Percentiles rank a stretch among this genome's conserved stretches.
These are phyloP conservation scores for Allodekkera sacchari DNA, from an alignment of 805 yeast genomes.

Conservation along the genomic window DNA sequence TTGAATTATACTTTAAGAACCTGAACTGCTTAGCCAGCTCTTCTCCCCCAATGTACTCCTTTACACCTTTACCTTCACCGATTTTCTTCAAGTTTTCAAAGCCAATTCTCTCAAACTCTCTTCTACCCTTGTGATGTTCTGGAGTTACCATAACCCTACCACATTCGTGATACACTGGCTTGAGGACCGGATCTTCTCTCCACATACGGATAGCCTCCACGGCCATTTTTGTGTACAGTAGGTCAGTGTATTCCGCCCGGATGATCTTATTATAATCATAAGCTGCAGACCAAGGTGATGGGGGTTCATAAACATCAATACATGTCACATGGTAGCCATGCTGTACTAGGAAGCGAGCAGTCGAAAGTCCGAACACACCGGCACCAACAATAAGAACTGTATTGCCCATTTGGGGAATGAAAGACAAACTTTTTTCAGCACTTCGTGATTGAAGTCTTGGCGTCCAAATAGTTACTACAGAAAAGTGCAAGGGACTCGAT, in stretches of 20 bases:
- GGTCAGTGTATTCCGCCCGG: slow-evolving; percentile 36
- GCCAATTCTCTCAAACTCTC: slow-evolving; percentile 28
- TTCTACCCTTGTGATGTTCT: slow-evolving; percentile 22
- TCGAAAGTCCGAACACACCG: slow-evolving; percentile 39
- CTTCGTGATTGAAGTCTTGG: too few species aligned
- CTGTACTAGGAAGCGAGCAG: slow-evolving; percentile 27
- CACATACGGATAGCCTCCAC: slow-evolving; percentile 35
- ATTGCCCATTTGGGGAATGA: too few species aligned
- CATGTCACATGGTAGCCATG: slow-evolving; percentile 23
- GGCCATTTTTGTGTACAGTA: slow-evolving; percentile 30
- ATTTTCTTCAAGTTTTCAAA: slow-evolving; percentile 22
- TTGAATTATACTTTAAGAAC: slow-evolving; percentile 9
- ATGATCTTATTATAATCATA: slow-evolving; percentile 40
- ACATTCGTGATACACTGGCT: slow-evolving; percentile 27
- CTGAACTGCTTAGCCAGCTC: slow-evolving; percentile 17
- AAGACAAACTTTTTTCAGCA: too few species aligned
- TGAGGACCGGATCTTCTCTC: slow-evolving; percentile 25
- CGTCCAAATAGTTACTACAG: too few species aligned
- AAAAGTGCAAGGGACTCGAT: too few species aligned
- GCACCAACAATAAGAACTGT: slow-evolving; percentile 23
- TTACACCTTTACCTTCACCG: slow-evolving; percentile 19
- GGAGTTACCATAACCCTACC: slow-evolving; percentile 34
- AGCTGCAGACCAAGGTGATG: slow-evolving; percentile 39
- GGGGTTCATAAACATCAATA: slow-evolving; percentile 32
- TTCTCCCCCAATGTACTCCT: slow-evolving; percentile 20